A percentile compares a stretch with the other conserved stretches of the same genome.
Conservation (phyloP, 1,284 basidiomycete species). For the Tilletia horrida region DNA sequence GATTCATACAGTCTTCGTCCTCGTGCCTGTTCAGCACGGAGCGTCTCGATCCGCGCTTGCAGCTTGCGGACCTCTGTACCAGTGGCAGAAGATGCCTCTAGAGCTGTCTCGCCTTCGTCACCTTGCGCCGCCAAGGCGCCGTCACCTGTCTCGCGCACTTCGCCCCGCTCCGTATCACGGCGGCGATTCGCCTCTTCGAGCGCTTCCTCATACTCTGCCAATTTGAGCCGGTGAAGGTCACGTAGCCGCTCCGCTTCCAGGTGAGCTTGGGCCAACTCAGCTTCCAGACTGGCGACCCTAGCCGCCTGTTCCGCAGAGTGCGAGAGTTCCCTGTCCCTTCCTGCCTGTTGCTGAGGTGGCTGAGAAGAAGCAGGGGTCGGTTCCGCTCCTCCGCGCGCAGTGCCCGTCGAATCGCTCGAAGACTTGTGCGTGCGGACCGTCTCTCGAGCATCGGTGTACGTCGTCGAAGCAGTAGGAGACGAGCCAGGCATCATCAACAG, state of each 20-base stretch:
- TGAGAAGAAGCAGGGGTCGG: neutral
- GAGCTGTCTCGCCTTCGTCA: neutral
- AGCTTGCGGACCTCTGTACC: neutral
- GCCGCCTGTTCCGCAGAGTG: neutral
- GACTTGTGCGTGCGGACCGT: neutral
- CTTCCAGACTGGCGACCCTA: neutral
- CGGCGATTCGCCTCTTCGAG: neutral
- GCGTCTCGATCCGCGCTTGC: conserved; percentile 4
- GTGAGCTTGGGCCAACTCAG: neutral
- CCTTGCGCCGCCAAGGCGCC: neutral
- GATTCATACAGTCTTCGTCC: conserved; percentile 1
- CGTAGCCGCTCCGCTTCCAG: neutral
- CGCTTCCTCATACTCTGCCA: conserved; percentile 13
- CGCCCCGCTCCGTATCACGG: neutral
- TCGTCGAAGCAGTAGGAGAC: neutral
- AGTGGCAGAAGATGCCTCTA: neutral
- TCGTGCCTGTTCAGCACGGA: neutral
- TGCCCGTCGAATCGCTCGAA: conserved; percentile 8
- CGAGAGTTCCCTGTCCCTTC: no score
- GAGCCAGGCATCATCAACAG: neutral
- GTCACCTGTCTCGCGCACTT: neutral
- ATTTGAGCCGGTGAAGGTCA: neutral
- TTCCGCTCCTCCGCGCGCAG: neutral
- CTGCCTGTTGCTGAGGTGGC: neutral
- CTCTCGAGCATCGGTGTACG: neutral